Conservation (phyloP, 1,284 basidiomycete genomes). For the Cerrena zonata region DNA sequence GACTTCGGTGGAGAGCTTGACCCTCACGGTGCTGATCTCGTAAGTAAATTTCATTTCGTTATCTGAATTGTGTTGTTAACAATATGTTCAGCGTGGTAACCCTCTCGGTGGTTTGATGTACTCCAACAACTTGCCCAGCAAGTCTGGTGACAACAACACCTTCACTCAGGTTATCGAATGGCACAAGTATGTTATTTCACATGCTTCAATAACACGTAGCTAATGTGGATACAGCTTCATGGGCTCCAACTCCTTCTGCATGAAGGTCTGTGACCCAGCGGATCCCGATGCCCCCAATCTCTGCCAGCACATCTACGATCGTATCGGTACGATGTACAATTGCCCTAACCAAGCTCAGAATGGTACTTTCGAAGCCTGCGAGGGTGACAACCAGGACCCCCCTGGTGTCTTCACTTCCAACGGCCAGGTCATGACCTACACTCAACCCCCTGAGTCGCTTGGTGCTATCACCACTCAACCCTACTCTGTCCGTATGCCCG, state of each 20-base stretch:
- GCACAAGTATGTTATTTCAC: slow-evolving; percentile 37
- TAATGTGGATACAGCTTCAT: slow-evolving; percentile 35
- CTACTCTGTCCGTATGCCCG: slow-evolving; percentile 54
- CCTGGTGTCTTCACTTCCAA: slow-evolving; percentile 49
- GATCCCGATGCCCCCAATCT: slow-evolving; percentile 34
- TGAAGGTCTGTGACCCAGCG: slow-evolving; percentile 50
- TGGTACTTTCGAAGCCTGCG: slow-evolving; percentile 40
- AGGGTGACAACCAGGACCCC: slow-evolving; percentile 57
- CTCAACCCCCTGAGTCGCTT: slow-evolving; percentile 56
- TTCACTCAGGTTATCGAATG: slow-evolving; percentile 39
- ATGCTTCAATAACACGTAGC: background rate
- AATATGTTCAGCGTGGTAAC: slow-evolving; percentile 37
- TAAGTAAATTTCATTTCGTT: slow-evolving; percentile 13
- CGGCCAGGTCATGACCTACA: slow-evolving; percentile 44
- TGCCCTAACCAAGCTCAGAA: slow-evolving; percentile 37
- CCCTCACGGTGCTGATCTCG: slow-evolving; percentile 40
- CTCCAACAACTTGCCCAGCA: slow-evolving; percentile 38
- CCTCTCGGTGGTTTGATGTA: slow-evolving; percentile 49
- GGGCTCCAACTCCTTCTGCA: slow-evolving; percentile 41
- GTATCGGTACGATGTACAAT: slow-evolving; percentile 47
- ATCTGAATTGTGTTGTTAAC: background rate
- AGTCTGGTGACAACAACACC: slow-evolving; percentile 29
- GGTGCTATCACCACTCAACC: slow-evolving; percentile 54
- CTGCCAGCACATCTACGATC: slow-evolving; percentile 46
- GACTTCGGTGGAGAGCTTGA: slow-evolving; percentile 70